These are phyloP conservation scores for Boletellus ananiceps DNA, from an alignment of 768 basidiomycete genomes.

Conservation along the genomic window DNA sequence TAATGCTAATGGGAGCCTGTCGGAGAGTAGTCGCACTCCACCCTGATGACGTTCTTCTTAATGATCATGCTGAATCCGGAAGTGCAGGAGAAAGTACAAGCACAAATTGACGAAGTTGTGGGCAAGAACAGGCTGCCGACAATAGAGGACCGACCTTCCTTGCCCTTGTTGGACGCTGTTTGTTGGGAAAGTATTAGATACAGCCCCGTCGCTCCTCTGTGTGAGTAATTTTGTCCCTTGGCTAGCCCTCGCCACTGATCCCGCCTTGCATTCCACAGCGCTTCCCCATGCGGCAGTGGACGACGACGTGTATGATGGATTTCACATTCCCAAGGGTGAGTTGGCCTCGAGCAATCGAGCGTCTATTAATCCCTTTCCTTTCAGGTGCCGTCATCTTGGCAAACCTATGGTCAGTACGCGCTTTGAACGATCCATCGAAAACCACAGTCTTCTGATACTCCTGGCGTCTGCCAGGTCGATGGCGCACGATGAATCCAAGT, in stretches of 20 bases:
- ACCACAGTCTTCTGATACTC: too few species aligned
- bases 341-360: neutral
- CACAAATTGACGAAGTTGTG: constrained; percentile 9
- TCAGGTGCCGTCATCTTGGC: constrained; percentile 2
- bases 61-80: constrained; percentile 5
- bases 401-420: constrained; percentile 3
- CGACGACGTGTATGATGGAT: constrained; percentile 8
- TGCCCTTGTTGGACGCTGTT: constrained; percentile 8
- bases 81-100: constrained; percentile 11
- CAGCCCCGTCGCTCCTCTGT: constrained; percentile 3
- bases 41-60: constrained; percentile 8
- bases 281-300: constrained; percentile 1
- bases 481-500: constrained; percentile 6
- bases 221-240: neutral
- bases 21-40: neutral
- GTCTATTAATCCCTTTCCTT: neutral
- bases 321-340: constrained; percentile 9
- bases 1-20: neutral
- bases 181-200: constrained; percentile 4
- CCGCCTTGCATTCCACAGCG: neutral
- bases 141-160: constrained; percentile 3
- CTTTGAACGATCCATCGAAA: neutral
- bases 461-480: neutral
- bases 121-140: constrained; percentile 5
- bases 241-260: neutral